Conservation (phyloP, 345 rosid genomes). For the Gossypium thurberi region DNA sequence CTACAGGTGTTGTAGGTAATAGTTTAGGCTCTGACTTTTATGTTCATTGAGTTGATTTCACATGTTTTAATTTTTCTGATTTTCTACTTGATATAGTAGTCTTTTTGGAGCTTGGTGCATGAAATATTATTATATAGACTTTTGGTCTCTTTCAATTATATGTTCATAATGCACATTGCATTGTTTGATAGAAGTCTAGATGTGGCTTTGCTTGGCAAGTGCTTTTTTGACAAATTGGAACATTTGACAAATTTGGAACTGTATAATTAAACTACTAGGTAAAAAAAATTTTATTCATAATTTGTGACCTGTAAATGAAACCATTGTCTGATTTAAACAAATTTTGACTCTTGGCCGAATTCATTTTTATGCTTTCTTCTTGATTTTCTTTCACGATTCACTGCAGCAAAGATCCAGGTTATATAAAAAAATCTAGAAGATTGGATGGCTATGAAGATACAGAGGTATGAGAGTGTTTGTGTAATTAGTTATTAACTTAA, state of each 20-base stretch:
- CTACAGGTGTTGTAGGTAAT: conserved; percentile 74
- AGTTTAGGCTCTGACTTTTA: conserved; percentile 13
- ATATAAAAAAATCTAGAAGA: conserved; percentile 43
- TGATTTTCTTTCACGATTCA: conserved; percentile 15
- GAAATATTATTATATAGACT: neutral
- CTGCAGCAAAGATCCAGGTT: conserved; percentile 92
- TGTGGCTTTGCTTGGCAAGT: neutral
- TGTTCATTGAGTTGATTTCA: conserved; percentile 7
- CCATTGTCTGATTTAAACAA: conserved; percentile 6
- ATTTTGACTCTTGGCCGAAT: too few species aligned
- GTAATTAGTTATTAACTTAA: conserved; percentile 1
- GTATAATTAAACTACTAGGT: neutral
- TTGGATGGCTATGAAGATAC: conserved; percentile 33
- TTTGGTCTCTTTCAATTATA: neutral
- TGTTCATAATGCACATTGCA: neutral
- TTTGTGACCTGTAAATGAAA: neutral
- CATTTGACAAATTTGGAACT: neutral
- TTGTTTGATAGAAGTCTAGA: neutral
- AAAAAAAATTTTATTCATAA: neutral
- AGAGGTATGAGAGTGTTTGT: conserved; percentile 35
- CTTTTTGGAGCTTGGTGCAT: neutral
- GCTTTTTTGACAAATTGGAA: neutral
- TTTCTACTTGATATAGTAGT: neutral
- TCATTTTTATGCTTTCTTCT: neutral
- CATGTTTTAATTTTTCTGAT: neutral